Evolutionary conservation across 2,329 filamentous ascomycete species (phyloP), one percentile per base, ranked within the genome.

Genomic region (Tolypocladium tropicale): DNA sequence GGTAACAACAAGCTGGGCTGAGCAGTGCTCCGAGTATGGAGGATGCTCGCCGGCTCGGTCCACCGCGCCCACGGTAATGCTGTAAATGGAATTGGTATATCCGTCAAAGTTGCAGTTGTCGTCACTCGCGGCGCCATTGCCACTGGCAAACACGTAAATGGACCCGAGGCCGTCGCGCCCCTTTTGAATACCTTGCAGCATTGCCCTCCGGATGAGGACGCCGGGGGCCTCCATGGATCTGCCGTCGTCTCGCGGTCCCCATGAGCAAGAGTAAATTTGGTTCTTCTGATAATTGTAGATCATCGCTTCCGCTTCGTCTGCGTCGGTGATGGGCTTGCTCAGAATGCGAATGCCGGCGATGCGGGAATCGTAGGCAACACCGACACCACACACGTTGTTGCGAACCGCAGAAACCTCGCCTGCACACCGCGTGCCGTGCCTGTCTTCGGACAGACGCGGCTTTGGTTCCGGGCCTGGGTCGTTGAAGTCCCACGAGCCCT

Each of bases 41-140:
- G 94, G 92, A 67, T 97, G 93, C n/a, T 82, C 73, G 41, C 93
- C 92, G 62, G 88, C 84, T 57, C 90, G 81, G 69, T 96, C 92
- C 59, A 99, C 87, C 36, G 93, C 93, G 39, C 94, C 94, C 21
- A 99, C 91, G 0, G 92, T 96, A 64, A 99, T 94, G 70, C 91
- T 96, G 78, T 97, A 99, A 64, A 99, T 99, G 68, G 92, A 96
- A 76, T 99, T 99, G 58, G 94, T 99, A 73, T 99, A 99, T 41
- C 94, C 94, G 68, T 99, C 94, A 69, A 99, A 99, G 70, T 99
- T 99, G 80, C 94, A 99, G 73, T 99, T 97, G 70, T 99, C 94
- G 51, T 89, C 92, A 61, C 78, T 83, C 4, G 79, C 77, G 11
- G 93, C 95, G 57, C 94, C 94, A 67, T 99, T 99, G 57, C 94